These are phyloP conservation scores for Rhododendron molle DNA, from an alignment of 148 eudicot species.

Conservation along the genomic window DNA sequence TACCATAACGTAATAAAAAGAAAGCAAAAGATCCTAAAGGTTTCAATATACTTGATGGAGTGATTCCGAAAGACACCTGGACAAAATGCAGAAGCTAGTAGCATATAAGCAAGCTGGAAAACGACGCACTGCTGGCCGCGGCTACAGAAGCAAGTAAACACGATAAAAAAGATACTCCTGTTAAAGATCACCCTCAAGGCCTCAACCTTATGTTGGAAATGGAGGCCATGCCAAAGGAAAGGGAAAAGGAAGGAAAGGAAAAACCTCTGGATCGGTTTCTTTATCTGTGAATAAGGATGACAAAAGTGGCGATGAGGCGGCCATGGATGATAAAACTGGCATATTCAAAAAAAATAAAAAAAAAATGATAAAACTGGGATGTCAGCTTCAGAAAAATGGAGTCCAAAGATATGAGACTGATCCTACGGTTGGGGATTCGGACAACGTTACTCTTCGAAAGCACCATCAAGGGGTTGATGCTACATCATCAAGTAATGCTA, in stretches of 20 bases:
- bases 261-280: conserved; percentile 15
- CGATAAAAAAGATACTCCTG: conserved; percentile 35
- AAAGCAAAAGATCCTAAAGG: conserved; percentile 87
- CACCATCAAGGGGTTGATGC: conserved; percentile 32
- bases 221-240: conserved; percentile 33
- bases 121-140: conserved; percentile 80
- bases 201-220: conserved; percentile 21
- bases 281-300: conserved; percentile 22
- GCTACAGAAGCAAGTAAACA: conserved; percentile 59
- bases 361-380: conserved; percentile 25
- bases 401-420: conserved; percentile 19
- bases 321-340: conserved; percentile 27
- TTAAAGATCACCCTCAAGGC: conserved; percentile 36
- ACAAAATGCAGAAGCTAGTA: conserved; percentile 63
- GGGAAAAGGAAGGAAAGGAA: conserved; percentile 40
- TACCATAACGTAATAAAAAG: conserved; percentile 64
- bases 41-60: conserved; percentile 83
- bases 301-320: conserved; percentile 19
- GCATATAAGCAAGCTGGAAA: conserved; percentile 65
- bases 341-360: no score
- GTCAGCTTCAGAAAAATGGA: conserved; percentile 22
- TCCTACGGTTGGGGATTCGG: conserved; percentile 18
- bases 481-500: conserved; percentile 19
- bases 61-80: conserved; percentile 39
- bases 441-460: conserved; percentile 40